These are phyloP conservation scores for Corynascus novoguineensis DNA, from an alignment of 495 filamentous ascomycete genomes.

Conservation along the genomic window DNA sequence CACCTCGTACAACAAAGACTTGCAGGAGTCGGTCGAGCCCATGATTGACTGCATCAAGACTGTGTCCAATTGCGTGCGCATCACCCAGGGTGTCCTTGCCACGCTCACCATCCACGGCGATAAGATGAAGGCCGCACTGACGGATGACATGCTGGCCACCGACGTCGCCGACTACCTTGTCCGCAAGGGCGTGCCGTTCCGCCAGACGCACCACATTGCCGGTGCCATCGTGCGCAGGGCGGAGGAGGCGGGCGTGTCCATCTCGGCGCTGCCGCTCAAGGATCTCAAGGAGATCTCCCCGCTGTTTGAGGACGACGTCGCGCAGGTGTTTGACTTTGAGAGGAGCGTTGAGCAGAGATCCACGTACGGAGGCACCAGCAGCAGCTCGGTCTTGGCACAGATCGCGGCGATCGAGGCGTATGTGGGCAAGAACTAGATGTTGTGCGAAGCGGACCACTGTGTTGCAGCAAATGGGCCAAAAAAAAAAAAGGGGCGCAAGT, in stretches of 20 bases:
- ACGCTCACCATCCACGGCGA: constrained; percentile 64
- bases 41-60: constrained; percentile 87
- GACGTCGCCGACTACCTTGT: constrained; percentile 91
- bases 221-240: constrained; percentile 65
- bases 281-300: constrained; percentile 65
- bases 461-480: too few species aligned
- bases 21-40: constrained; percentile 86
- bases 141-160: constrained; percentile 64
- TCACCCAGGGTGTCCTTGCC: constrained; percentile 75
- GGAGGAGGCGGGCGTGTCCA: constrained; percentile 63
- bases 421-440: constrained; percentile 10
- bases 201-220: constrained; percentile 85
- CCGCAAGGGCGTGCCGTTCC: constrained; percentile 77
- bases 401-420: constrained; percentile 36
- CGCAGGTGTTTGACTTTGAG: constrained; percentile 76
- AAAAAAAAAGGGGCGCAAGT: neutral
- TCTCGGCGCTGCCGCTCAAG: constrained; percentile 68
- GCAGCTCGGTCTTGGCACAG: constrained; percentile 69
- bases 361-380: constrained; percentile 78
- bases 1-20: constrained; percentile 90
- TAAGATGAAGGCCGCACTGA: constrained; percentile 73
- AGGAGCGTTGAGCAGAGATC: constrained; percentile 76
- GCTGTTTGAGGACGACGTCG: constrained; percentile 72
- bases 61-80: constrained; percentile 74
- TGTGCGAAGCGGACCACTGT: neutral